A percentile compares a stretch with the other conserved stretches of the same genome.
phyloP scores from a whole-genome alignment of 768 basidiomycete species.

The Suillus bovinus region DNA sequence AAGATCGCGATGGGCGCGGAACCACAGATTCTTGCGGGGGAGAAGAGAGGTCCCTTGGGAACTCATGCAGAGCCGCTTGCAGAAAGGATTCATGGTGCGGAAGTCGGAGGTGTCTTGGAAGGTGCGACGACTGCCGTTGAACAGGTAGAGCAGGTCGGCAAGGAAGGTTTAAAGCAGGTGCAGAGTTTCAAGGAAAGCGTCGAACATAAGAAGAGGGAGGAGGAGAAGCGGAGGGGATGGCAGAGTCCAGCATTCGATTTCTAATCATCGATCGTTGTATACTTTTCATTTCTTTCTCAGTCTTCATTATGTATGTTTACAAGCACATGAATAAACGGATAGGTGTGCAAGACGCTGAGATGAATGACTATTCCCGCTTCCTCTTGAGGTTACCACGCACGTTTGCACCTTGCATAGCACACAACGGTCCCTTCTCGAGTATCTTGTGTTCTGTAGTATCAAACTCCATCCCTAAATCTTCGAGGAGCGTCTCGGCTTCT shows the following conservation, averaged over 20 bases:
- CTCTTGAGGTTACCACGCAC: slow-evolving; percentile 46
- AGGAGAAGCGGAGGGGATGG: slow-evolving; percentile 46
- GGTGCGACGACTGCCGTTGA: slow-evolving; percentile 29
- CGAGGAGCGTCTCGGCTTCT: slow-evolving; percentile 63
- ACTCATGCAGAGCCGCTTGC: slow-evolving; percentile 43
- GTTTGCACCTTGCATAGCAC: slow-evolving; percentile 32
- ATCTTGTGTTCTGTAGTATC: slow-evolving; percentile 71
- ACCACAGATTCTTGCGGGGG: slow-evolving; percentile 68
- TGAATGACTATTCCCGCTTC: slow-evolving; percentile 39
- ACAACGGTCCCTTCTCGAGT: slow-evolving; percentile 67
- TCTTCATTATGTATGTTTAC: background rate
- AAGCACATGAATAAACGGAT: background rate
- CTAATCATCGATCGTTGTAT: background rate
- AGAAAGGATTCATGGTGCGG: slow-evolving; percentile 6
- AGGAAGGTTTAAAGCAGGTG: slow-evolving; percentile 38
- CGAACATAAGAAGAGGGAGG: slow-evolving; percentile 38
- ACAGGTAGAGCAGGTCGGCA: slow-evolving; percentile 31
- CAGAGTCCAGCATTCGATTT: slow-evolving; percentile 50
- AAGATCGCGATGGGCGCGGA: slow-evolving; percentile 69
- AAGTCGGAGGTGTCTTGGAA: slow-evolving; percentile 5
- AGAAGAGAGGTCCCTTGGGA: slow-evolving; percentile 68
- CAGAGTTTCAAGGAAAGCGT: slow-evolving; percentile 47
- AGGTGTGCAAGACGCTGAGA: background rate
- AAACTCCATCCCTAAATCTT: slow-evolving; percentile 79
- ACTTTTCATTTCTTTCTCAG: background rate